These are phyloP conservation scores for Datisca glomerata DNA, from an alignment of 306 rosid species.

Conservation along the genomic window DNA sequence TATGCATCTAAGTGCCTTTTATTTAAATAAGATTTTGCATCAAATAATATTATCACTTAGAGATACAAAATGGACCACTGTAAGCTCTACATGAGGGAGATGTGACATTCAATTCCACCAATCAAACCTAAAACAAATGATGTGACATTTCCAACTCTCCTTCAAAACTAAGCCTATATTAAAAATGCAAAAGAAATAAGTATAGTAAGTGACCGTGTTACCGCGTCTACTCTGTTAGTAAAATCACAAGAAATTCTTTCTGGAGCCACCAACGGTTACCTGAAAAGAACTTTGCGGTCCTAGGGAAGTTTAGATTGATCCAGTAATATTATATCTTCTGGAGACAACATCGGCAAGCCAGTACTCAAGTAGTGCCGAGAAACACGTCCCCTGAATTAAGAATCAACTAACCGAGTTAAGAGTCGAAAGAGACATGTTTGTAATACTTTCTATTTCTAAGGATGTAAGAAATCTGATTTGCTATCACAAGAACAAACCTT, in stretches of 20 bases:
- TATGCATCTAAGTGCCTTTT: too few species aligned
- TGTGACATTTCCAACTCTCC: too few species aligned
- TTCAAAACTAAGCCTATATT: too few species aligned
- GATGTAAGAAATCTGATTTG: slow-evolving; percentile 5
- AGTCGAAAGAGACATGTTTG: slow-evolving; percentile 2
- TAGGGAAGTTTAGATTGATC: slow-evolving; percentile 32
- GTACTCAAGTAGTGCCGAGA: slow-evolving; percentile 63
- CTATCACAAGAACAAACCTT: slow-evolving; percentile 32
- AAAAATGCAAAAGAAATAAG: too few species aligned
- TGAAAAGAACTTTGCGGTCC: slow-evolving; percentile 11
- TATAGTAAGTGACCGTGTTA: too few species aligned
- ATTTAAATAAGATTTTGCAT: too few species aligned
- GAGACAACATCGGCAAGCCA: slow-evolving; percentile 36
- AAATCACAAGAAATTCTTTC: too few species aligned
- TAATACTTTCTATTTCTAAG: slow-evolving; percentile 5
- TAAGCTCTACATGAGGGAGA: too few species aligned
- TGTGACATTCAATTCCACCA: too few species aligned
- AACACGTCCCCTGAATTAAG: slow-evolving; percentile 38
- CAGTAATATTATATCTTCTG: slow-evolving; percentile 51
- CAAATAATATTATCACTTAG: too few species aligned
- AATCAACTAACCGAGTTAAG: slow-evolving; percentile 13
- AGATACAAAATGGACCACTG: too few species aligned
- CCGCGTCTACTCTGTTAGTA: slow-evolving; percentile 14
- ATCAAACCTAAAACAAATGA: too few species aligned
- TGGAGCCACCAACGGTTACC: slow-evolving; percentile 10